Evolutionary conservation across 2,329 filamentous ascomycete genomes (phyloP).

Genomic region (Aspergillus ruber): DNA sequence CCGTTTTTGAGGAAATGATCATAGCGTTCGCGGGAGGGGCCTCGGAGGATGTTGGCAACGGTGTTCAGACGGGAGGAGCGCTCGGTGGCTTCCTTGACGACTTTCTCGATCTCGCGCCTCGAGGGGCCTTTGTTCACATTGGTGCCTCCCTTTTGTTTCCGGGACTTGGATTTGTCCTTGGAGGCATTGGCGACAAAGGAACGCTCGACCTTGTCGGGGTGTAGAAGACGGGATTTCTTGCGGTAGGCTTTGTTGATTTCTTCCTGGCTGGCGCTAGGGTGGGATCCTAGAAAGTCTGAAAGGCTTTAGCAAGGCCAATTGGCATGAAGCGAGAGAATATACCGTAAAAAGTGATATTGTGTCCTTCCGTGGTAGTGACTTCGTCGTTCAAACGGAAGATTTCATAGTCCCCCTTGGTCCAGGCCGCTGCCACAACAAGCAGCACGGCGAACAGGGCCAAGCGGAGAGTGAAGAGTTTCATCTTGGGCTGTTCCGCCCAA

Average conservation of each 20-base stretch:
- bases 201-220: slow-evolving; percentile 94
- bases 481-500: slow-evolving; percentile 38
- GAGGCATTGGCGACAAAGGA: slow-evolving; percentile 66
- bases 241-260: slow-evolving; percentile 93
- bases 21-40: slow-evolving; percentile 75
- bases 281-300: slow-evolving; percentile 73
- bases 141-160: slow-evolving; percentile 54
- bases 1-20: slow-evolving; percentile 90
- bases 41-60: slow-evolving; percentile 78
- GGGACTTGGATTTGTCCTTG: slow-evolving; percentile 45
- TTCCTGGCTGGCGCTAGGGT: slow-evolving; percentile 66
- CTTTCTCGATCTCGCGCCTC: slow-evolving; percentile 67
- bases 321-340: slow-evolving; percentile 5
- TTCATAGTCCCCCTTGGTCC: slow-evolving; percentile 93
- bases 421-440: slow-evolving; percentile 64
- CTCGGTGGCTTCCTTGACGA: slow-evolving; percentile 73
- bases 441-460: slow-evolving; percentile 64
- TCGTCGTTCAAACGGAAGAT: slow-evolving; percentile 95
- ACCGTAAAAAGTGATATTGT: slow-evolving; percentile 80
- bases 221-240: slow-evolving; percentile 73
- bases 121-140: slow-evolving; percentile 65
- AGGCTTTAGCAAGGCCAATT: background rate
- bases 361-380: slow-evolving; percentile 66
- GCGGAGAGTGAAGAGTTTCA: slow-evolving; percentile 62
- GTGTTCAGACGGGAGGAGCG: slow-evolving; percentile 78